Conservation (phyloP, 2,329 filamentous ascomycete species). For the Periconia sp. region DNA sequence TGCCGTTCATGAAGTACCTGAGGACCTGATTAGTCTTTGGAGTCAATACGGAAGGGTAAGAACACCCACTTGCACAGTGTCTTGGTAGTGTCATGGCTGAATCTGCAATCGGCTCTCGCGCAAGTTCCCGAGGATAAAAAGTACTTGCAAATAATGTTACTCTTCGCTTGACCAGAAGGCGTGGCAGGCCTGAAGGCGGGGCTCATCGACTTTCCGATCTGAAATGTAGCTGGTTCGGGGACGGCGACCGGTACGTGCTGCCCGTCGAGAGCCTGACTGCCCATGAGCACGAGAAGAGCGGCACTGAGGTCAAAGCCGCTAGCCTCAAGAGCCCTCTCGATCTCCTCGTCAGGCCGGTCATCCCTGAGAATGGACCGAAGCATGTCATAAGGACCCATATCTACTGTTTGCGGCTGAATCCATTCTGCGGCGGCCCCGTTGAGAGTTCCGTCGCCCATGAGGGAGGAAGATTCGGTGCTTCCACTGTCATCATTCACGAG, state of each 20-base stretch:
- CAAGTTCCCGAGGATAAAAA: conserved; percentile 96
- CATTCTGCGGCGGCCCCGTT: conserved; percentile 85
- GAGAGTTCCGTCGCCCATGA: conserved; percentile 71
- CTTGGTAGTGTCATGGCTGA: conserved; percentile 93
- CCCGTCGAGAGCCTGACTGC: conserved; percentile 64
- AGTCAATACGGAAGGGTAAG: conserved; percentile 14
- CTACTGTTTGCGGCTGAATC: conserved; percentile 69
- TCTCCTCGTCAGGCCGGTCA: conserved; percentile 88
- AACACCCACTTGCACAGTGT: conserved; percentile 93
- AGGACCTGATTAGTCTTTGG: conserved; percentile 28
- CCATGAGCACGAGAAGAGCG: conserved; percentile 88
- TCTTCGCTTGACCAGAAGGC: conserved; percentile 77
- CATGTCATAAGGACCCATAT: conserved; percentile 99
- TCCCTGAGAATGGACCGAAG: conserved; percentile 92
- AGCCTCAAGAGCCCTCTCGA: conserved; percentile 84
- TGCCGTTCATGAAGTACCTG: conserved; percentile 95
- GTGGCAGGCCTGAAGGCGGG: conserved; percentile 75
- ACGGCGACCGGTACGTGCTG: conserved; percentile 54
- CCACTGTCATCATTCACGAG: conserved; percentile 86
- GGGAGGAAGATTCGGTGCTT: conserved; percentile 78
- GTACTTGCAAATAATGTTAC: conserved; percentile 94
- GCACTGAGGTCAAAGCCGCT: conserved; percentile 94
- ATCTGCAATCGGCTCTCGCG: conserved; percentile 92
- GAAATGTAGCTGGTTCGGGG: conserved; percentile 66
- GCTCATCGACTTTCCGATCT: conserved; percentile 90